Percentiles rank a stretch among this genome's conserved stretches.
These are phyloP conservation scores for Orychophragmus violaceus DNA, from an alignment of 345 rosid genomes.

Conservation along the genomic window DNA sequence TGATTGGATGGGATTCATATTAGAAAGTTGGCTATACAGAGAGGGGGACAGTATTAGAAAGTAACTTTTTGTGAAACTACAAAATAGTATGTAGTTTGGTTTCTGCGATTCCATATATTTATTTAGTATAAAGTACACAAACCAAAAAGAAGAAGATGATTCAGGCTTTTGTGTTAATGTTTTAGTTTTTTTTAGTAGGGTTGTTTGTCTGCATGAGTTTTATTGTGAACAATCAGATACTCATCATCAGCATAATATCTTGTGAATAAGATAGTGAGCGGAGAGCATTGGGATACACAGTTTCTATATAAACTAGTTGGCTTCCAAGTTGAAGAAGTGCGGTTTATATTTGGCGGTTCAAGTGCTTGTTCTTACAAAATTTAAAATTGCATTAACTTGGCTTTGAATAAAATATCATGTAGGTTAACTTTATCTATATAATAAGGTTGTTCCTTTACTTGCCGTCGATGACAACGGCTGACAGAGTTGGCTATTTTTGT, in stretches of 20 bases:
- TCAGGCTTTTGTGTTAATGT: constrained; percentile 15
- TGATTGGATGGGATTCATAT: constrained; percentile 16
- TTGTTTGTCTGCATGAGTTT: constrained; percentile 21
- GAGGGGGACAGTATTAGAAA: constrained; percentile 28
- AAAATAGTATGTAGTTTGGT: constrained; percentile 28
- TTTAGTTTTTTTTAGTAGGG: not conserved
- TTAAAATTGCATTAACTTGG: not conserved
- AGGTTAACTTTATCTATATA: no score
- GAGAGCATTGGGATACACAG: constrained; percentile 1
- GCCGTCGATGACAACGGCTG: no score
- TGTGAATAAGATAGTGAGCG: constrained; percentile 7
- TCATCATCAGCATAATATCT: constrained; percentile 5
- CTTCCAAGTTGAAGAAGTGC: no score
- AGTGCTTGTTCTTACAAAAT: not conserved
- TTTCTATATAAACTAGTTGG: not conserved
- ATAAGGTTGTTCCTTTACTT: no score
- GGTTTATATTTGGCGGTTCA: not conserved
- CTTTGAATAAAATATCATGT: not conserved
- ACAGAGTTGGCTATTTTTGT: no score
- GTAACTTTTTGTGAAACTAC: constrained; percentile 28
- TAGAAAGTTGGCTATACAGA: constrained; percentile 17
- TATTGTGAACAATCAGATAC: constrained; percentile 11
- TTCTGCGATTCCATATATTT: constrained; percentile 18
- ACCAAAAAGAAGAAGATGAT: constrained; percentile 1
- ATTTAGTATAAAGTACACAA: constrained; percentile 25